Evolutionary conservation across 176 grass and related monocot species (phyloP), one percentile per base, ranked within the genome.

Genomic region (Lolium multiflorum): DNA sequence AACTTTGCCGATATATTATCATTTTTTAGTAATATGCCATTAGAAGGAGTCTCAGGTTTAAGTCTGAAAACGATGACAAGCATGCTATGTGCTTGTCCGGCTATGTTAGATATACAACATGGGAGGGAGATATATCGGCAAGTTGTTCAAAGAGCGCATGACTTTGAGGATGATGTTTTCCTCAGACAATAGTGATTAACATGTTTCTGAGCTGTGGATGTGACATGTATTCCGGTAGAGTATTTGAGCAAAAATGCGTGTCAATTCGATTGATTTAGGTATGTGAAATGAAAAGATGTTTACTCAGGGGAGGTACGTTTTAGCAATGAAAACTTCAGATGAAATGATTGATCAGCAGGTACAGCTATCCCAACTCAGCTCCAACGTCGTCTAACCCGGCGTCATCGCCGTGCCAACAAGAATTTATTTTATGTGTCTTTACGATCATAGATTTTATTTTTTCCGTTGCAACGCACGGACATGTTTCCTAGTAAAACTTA

Each of bases 191-290:
- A 43, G 54, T 71, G 60, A 82, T 90, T 70, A 16, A 82, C 49
- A 76, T 90, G 83, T 90, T 81, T 59, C 82, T 86, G 82, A 84
- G 44, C 24, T 85, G 88, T 43, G 82, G 88, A 67, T 66, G 52
- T 50, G 64, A 71, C 31, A 9, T 31, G 54, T 59, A 81, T 67
- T 76, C 88, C 67, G 54, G 88, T 16, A 89, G 76, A 21, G 43
- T 85, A 58, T 89, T 89, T 81, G 31, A 67, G 28, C 18, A 22
- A 22, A 7, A 16, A 12, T 41, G 58, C 21, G 52, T 76, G 15
- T 9, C 66, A 65, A 78, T 74, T 59, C 39, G 11, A 75, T 11
- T n/a, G 88, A 89, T 81, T 77, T 68, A 67, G 68, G 47, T 14
- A 9, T 81, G 11, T 89, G 82, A 82, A 89, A 85, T 68, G 82